Conservation (phyloP, 208 protist species). For the Wallacemonas collosoma region DNA sequence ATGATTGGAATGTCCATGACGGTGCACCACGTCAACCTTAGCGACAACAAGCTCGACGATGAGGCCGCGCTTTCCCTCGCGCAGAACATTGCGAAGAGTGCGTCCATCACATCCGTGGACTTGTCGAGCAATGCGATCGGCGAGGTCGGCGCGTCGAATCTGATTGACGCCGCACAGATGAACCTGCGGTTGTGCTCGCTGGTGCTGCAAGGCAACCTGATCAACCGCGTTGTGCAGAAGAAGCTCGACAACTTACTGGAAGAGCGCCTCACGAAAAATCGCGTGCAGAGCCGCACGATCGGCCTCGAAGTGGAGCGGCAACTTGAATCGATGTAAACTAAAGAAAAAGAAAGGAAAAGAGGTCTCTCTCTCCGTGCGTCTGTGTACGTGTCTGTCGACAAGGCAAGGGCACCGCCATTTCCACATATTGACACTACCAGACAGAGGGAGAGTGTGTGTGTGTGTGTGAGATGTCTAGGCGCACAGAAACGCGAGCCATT, state of each 20-base stretch:
- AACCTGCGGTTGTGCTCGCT: conserved; percentile 69
- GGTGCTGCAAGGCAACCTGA: conserved; percentile 78
- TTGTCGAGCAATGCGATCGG: conserved; percentile 77
- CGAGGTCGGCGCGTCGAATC: conserved; percentile 64
- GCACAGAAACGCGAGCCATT: too few species aligned
- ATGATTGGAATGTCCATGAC: conserved; percentile 67
- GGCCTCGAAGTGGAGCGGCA: conserved; percentile 32
- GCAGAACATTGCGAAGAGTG: conserved; percentile 62
- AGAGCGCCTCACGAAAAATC: conserved; percentile 68
- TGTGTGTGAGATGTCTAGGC: too few species aligned
- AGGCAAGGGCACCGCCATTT: too few species aligned
- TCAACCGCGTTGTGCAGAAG: conserved; percentile 82
- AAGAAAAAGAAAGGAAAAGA: background rate
- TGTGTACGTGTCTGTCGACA: too few species aligned
- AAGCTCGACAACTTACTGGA: conserved; percentile 80
- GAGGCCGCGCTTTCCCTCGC: conserved; percentile 70
- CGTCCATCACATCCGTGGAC: conserved; percentile 62
- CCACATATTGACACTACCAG: too few species aligned
- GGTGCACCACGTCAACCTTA: conserved; percentile 71
- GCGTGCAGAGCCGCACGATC: conserved; percentile 32
- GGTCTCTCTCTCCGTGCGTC: background rate
- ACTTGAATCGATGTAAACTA: conserved; percentile 11
- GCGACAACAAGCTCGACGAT: conserved; percentile 85
- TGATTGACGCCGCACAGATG: conserved; percentile 73
- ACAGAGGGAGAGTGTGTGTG: too few species aligned